phyloP scores from a whole-genome alignment of 2,329 filamentous ascomycete species.

The Thermothelomyces thermophilus region DNA sequence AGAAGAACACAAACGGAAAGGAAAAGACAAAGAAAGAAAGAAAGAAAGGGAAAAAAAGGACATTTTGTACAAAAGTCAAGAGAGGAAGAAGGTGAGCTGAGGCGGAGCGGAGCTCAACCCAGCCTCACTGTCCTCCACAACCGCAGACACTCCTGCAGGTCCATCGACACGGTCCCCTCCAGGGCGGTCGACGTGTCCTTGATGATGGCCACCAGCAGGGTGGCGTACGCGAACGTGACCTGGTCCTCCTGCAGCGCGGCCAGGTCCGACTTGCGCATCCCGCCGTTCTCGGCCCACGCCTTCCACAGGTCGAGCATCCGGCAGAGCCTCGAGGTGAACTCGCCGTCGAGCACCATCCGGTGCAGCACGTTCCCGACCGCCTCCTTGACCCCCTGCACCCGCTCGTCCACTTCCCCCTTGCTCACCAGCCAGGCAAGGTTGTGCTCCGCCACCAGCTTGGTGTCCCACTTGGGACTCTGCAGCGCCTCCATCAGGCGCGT shows the following conservation, averaged over 20 bases:
- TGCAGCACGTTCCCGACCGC: constrained; percentile 43
- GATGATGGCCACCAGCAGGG: constrained; percentile 42
- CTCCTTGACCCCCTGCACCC: constrained; percentile 31
- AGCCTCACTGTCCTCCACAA: constrained; percentile 49
- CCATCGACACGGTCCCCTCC: constrained; percentile 44
- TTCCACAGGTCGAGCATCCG: constrained; percentile 46
- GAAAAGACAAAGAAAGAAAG: too few relatives aligned
- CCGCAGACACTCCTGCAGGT: constrained; percentile 48
- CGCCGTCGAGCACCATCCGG: constrained; percentile 45
- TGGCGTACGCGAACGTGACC: constrained; percentile 41
- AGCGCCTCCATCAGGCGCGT: constrained; percentile 44
- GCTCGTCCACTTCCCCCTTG: constrained; percentile 18
- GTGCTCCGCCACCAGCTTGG: constrained; percentile 40
- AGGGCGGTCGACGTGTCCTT: constrained; percentile 38
- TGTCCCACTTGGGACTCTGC: constrained; percentile 48
- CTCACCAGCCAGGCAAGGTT: constrained; percentile 39
- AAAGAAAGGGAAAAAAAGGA: too few relatives aligned
- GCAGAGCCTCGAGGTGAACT: constrained; percentile 36
- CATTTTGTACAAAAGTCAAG: too few relatives aligned
- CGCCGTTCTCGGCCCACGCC: constrained; percentile 48
- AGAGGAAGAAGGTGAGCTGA: too few relatives aligned
- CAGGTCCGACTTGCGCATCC: constrained; percentile 44
- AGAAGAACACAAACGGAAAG: too few relatives aligned
- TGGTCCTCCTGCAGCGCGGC: constrained; percentile 33
- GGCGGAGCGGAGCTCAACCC: constrained; percentile 36